phyloP scores from a whole-genome alignment of 805 yeast species.

The Myxozyma monticola region DNA sequence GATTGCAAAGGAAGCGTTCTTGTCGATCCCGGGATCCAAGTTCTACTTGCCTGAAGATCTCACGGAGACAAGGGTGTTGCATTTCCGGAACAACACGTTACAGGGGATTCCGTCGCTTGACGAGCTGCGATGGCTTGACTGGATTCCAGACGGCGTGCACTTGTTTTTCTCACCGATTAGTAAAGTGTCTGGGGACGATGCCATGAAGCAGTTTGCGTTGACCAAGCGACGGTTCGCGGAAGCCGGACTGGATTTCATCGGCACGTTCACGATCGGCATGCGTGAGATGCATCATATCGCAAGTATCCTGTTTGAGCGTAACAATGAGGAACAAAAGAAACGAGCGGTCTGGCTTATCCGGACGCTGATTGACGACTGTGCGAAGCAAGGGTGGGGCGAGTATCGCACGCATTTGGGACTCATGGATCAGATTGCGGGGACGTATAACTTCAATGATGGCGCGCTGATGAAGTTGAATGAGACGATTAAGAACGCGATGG shows the following conservation, averaged over 20 bases:
- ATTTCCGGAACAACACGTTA: constrained; percentile 1
- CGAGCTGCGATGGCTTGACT: constrained; percentile 14
- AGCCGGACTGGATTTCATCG: constrained; percentile 10
- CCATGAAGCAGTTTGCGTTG: constrained; percentile 11
- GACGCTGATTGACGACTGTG: constrained; percentile 9
- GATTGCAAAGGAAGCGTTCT: constrained; percentile 10
- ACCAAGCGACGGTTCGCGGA: constrained; percentile 7
- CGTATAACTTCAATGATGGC: constrained; percentile 6
- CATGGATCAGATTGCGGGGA: constrained; percentile 13
- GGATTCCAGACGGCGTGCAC: constrained; percentile 11
- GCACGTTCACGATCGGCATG: constrained; percentile 14
- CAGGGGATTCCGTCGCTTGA: constrained; percentile 8
- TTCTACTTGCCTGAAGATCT: constrained; percentile 1
- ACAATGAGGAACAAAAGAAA: not conserved
- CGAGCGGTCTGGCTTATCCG: constrained; percentile 6
- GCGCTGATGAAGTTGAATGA: constrained; percentile 7
- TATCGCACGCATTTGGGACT: constrained; percentile 11
- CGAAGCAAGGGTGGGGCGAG: constrained; percentile 14
- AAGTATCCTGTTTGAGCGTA: constrained; percentile 3
- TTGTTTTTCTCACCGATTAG: constrained; percentile 13
- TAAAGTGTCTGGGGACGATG: constrained; percentile 9
- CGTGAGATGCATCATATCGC: constrained; percentile 17
- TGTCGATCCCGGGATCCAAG: constrained; percentile 10
- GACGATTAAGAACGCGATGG: constrained; percentile 9
- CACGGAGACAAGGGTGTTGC: constrained; percentile 3